phyloP scores from a whole-genome alignment of 345 rosid species.

The Sonneratia caseolaris region DNA sequence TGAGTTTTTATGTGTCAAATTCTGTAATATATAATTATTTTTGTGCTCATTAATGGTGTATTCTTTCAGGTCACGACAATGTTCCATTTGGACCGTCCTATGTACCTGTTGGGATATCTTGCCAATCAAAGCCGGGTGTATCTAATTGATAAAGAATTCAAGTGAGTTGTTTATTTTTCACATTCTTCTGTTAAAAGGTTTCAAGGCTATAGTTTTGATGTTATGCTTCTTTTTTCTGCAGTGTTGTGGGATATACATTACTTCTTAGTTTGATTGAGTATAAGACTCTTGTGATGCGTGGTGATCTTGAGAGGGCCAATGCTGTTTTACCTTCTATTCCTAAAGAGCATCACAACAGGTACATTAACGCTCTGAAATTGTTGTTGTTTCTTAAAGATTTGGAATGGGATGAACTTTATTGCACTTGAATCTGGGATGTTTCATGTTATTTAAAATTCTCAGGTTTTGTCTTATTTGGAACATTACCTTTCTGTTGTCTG shows the following conservation, averaged over 20 bases:
- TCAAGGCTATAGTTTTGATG: background rate
- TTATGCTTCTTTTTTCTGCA: conserved; percentile 12
- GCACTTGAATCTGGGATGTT: background rate
- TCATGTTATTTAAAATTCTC: background rate
- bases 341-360: conserved; percentile 41
- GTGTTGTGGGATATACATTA: conserved; percentile 42
- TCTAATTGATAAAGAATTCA: conserved; percentile 96
- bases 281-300: conserved; percentile 52
- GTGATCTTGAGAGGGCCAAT: conserved; percentile 39
- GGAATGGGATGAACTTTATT: background rate
- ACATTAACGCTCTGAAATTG: background rate
- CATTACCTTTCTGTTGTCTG: background rate
- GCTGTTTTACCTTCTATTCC: conserved; percentile 43
- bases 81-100: conserved; percentile 99
- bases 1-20: conserved; percentile 3
- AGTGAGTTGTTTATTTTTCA: conserved; percentile 38
- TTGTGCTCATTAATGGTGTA: background rate
- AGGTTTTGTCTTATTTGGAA: background rate
- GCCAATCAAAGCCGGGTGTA: conserved; percentile 96
- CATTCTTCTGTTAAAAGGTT: background rate
- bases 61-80: conserved; percentile 76
- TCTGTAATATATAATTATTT: background rate
- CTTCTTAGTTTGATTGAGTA: conserved; percentile 48
- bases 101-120: conserved; percentile 97
- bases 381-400: background rate